Evolutionary conservation across 2,329 filamentous ascomycete genomes (phyloP).

Genomic region (Fusarium denticulatum): DNA sequence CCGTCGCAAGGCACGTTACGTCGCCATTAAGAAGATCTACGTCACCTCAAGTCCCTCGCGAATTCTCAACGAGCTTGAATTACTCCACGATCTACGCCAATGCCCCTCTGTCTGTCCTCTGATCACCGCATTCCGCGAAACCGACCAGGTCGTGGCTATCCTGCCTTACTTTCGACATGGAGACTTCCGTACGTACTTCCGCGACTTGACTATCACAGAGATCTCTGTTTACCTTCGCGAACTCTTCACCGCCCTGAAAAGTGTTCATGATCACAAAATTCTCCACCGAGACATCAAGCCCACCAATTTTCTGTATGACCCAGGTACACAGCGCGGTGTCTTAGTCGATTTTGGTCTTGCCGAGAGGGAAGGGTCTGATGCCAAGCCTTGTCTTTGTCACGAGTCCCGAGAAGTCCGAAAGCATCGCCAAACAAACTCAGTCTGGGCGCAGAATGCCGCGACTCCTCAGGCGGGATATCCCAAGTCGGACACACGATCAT

Average conservation of each 20-base stretch:
- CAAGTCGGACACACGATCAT: constrained; percentile 87
- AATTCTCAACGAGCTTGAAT: constrained; percentile 95
- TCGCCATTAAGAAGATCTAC: constrained; percentile 99
- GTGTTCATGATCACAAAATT: constrained; percentile 85
- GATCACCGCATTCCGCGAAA: constrained; percentile 94
- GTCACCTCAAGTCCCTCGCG: constrained; percentile 94
- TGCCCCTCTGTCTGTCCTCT: constrained; percentile 90
- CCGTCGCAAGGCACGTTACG: constrained; percentile 70
- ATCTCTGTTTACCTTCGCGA: constrained; percentile 91
- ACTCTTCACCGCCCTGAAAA: constrained; percentile 83
- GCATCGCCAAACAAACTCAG: constrained; percentile 65
- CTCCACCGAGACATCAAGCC: constrained; percentile 97
- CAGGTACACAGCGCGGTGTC: constrained; percentile 80
- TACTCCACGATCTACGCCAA: constrained; percentile 85
- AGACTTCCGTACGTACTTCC: constrained; percentile 95
- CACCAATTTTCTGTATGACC: constrained; percentile 96
- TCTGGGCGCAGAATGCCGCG: constrained; percentile 61
- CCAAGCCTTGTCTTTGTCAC: constrained; percentile 84
- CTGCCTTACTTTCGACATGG: constrained; percentile 95
- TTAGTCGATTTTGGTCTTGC: constrained; percentile 99
- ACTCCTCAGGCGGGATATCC: constrained; percentile 76
- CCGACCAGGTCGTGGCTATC: constrained; percentile 94
- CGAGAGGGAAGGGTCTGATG: constrained; percentile 81
- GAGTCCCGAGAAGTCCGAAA: constrained; percentile 71
- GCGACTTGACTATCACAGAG: constrained; percentile 85